phyloP scores from a whole-genome alignment of 2,329 filamentous ascomycete species.

The Bisporella sp. region DNA sequence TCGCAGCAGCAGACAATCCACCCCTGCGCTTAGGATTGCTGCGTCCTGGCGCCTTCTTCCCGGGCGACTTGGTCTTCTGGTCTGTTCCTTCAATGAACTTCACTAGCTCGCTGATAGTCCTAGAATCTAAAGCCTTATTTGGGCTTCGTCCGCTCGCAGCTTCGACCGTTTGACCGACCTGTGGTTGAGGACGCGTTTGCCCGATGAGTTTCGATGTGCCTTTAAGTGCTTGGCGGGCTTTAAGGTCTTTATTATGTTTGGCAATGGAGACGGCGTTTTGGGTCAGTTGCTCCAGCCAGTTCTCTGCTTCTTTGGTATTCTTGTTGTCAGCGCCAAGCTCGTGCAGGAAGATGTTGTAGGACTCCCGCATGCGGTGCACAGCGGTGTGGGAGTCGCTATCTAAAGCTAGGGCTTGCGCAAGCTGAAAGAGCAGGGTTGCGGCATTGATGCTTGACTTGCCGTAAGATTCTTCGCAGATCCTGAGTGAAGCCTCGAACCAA shows the following conservation, averaged over 20 bases:
- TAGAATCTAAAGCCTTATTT: constrained; percentile 50
- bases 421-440: constrained; percentile 92
- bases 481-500: constrained; percentile 93
- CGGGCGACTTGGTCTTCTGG: constrained; percentile 36
- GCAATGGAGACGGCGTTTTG: constrained; percentile 92
- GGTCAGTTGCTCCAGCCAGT: constrained; percentile 92
- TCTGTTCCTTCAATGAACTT: constrained; percentile 84
- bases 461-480: constrained; percentile 82
- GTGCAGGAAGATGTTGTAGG: constrained; percentile 87
- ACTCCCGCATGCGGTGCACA: constrained; percentile 90
- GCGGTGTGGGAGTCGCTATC: constrained; percentile 91
- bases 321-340: constrained; percentile 85
- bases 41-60: constrained; percentile 49
- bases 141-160: constrained; percentile 32
- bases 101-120: constrained; percentile 88
- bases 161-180: constrained; percentile 51
- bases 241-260: constrained; percentile 84
- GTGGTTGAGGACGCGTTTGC: constrained; percentile 54
- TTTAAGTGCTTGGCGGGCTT: constrained; percentile 65
- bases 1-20: constrained; percentile 12
- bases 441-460: constrained; percentile 88
- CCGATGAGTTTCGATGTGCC: constrained; percentile 52
- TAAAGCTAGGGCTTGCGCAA: constrained; percentile 90
- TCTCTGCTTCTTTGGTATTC: constrained; percentile 97
- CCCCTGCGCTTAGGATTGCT: constrained; percentile 51